A percentile compares a stretch with the other conserved stretches of the same genome.
These are phyloP conservation scores for Marchantia polymorpha DNA, from an alignment of 225 moss, liverwort and hornwort genomes.

Conservation along the genomic window DNA sequence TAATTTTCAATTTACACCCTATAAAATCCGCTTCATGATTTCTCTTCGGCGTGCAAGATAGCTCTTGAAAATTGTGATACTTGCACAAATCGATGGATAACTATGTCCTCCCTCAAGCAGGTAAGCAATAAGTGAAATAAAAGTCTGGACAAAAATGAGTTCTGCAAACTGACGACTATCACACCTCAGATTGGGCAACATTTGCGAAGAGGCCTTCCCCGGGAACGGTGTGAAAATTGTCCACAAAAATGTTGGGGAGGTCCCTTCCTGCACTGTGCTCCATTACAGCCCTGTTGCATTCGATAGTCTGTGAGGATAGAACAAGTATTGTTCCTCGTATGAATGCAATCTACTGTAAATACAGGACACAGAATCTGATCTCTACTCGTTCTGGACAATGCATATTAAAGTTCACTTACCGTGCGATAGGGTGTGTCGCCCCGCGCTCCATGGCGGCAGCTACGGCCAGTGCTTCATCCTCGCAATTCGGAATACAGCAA, in stretches of 20 bases:
- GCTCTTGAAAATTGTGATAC: no score
- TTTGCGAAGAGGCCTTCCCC: conserved; percentile 86
- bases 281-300: conserved; percentile 73
- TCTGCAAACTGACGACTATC: neutral
- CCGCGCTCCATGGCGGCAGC: conserved; percentile 99
- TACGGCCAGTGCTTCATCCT: conserved; percentile 91
- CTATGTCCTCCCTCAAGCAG: no score
- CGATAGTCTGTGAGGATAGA: neutral
- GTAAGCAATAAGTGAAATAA: no score
- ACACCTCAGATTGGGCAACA: conserved; percentile 68
- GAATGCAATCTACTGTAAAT: neutral
- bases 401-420: conserved; percentile 38
- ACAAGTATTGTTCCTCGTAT: neutral
- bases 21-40: no score
- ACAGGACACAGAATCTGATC: neutral
- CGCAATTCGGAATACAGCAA: conserved; percentile 91
- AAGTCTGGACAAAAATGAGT: no score
- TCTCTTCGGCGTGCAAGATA: no score
- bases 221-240: conserved; percentile 80
- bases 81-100: no score
- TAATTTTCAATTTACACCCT: no score
- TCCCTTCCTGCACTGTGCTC: conserved; percentile 76
- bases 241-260: conserved; percentile 70
- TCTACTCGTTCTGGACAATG: neutral
- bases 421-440: conserved; percentile 95